phyloP scores from a whole-genome alignment of 1,284 basidiomycete species.

The Naganishia cerealis region DNA sequence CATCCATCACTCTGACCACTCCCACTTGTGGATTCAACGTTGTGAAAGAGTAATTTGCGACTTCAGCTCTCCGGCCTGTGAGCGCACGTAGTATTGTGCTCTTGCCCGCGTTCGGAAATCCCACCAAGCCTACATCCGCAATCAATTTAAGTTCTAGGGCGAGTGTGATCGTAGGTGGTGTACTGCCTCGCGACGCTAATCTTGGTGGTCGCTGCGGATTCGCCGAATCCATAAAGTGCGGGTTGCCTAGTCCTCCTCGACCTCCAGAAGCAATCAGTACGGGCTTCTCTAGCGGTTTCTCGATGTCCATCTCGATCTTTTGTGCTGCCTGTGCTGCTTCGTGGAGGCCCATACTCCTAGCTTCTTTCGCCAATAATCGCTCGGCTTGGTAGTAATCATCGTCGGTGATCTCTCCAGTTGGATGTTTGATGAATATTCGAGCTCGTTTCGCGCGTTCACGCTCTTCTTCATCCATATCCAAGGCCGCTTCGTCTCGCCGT shows the following conservation, averaged over 20 bases:
- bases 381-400: conserved; percentile 76
- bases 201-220: conserved; percentile 67
- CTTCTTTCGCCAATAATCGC: conserved; percentile 62
- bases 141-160: conserved; percentile 91
- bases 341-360: conserved; percentile 53
- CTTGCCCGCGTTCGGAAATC: conserved; percentile 84
- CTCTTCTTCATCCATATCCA: conserved; percentile 58
- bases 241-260: conserved; percentile 82
- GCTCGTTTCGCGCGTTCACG: conserved; percentile 64
- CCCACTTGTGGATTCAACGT: conserved; percentile 95
- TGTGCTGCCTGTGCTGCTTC: conserved; percentile 12
- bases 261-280: conserved; percentile 79
- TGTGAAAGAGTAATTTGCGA: conserved; percentile 90
- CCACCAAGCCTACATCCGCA: conserved; percentile 91
- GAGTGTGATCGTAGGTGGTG: conserved; percentile 78
- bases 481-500: conserved; percentile 57
- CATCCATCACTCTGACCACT: conserved; percentile 77
- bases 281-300: conserved; percentile 58
- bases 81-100: conserved; percentile 84
- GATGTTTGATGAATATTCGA: conserved; percentile 76
- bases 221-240: conserved; percentile 69
- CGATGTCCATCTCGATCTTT: conserved; percentile 62
- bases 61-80: conserved; percentile 81
- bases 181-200: conserved; percentile 74
- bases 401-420: conserved; percentile 62